These are phyloP conservation scores for Planoprotostelium fungivorum DNA, from an alignment of 78 protist species.

Conservation along the genomic window DNA sequence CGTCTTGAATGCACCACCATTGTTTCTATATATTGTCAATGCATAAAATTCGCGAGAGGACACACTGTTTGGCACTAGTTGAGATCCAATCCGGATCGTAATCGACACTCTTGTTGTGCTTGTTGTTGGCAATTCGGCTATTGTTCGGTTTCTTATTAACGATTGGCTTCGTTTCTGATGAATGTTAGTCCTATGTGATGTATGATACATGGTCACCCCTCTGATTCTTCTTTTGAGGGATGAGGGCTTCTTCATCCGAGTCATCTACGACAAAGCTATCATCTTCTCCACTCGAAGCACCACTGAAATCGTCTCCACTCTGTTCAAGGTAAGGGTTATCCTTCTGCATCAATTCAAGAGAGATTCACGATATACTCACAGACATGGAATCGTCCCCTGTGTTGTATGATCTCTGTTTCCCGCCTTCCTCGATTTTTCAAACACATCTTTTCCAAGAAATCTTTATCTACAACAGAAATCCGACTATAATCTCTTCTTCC, in stretches of 20 bases:
- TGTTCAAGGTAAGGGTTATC: background rate
- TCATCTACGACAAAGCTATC: background rate
- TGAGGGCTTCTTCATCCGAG: background rate
- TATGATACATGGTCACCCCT: too few species aligned
- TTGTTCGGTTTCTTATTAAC: background rate
- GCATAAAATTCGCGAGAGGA: too few species aligned
- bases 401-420: background rate
- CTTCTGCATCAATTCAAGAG: background rate
- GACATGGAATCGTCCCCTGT: background rate
- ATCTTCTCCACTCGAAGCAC: background rate
- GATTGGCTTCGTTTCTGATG: background rate
- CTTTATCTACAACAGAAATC: background rate
- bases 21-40: too few species aligned
- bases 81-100: background rate
- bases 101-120: background rate
- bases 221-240: background rate
- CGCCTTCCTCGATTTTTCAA: background rate
- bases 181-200: background rate
- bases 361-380: background rate
- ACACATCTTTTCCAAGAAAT: background rate
- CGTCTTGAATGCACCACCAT: too few species aligned
- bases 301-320: background rate
- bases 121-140: background rate
- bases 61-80: background rate
- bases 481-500: too few species aligned